Conservation (phyloP, 2,329 filamentous ascomycete genomes). For the Diplodia sapinea region DNA sequence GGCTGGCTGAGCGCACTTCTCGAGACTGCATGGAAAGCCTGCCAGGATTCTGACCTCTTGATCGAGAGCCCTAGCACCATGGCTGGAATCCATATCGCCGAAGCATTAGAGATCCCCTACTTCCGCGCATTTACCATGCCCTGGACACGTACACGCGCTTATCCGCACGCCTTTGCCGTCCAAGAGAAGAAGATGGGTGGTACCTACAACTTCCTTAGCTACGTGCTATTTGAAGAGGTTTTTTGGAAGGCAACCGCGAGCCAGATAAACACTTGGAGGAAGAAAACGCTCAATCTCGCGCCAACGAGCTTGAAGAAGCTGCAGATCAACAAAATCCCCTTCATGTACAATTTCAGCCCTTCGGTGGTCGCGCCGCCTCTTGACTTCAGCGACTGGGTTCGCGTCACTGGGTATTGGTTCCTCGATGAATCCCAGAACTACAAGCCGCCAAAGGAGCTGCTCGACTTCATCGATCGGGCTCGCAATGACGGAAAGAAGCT, state of each 20-base stretch:
- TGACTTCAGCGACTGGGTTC: conserved; percentile 97
- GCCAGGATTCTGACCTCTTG: conserved; percentile 83
- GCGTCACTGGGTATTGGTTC: conserved; percentile 98
- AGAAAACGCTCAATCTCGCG: conserved; percentile 76
- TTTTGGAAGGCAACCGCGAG: conserved; percentile 94
- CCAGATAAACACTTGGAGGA: conserved; percentile 93
- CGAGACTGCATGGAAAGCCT: conserved; percentile 79
- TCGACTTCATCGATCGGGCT: conserved; percentile 76
- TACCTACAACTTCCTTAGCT: conserved; percentile 92
- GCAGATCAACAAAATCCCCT: conserved; percentile 97
- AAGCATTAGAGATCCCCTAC: conserved; percentile 90
- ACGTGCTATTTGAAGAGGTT: conserved; percentile 93
- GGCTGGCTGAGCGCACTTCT: conserved; percentile 94
- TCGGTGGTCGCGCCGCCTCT: conserved; percentile 91
- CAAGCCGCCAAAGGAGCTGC: conserved; percentile 75
- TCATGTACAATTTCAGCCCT: conserved; percentile 96
- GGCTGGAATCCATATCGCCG: conserved; percentile 96
- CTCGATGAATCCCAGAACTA: conserved; percentile 75
- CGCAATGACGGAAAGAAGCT: conserved; percentile 84
- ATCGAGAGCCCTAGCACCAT: conserved; percentile 97
- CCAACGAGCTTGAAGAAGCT: conserved; percentile 86
- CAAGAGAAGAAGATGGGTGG: conserved; percentile 94
- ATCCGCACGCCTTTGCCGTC: conserved; percentile 95
- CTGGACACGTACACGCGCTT: conserved; percentile 93
- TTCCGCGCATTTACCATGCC: conserved; percentile 99